Conservation (phyloP, 2,329 filamentous ascomycete species). For the Trichothecium roseum region DNA sequence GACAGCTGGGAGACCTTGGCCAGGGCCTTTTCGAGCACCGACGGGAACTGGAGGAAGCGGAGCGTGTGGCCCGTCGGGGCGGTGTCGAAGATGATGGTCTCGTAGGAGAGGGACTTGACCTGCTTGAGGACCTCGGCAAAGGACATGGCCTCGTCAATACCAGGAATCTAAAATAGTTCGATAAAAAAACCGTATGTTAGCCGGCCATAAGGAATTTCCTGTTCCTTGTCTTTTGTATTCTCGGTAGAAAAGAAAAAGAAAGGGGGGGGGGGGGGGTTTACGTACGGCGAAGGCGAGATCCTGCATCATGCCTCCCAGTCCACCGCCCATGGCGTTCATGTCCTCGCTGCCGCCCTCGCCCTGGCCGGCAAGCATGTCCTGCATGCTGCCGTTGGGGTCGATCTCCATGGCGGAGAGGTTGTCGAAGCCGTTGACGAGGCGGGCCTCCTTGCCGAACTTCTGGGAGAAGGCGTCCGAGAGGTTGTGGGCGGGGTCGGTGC, state of each 20-base stretch:
- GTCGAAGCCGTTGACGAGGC: constrained; percentile 80
- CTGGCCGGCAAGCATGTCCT: constrained; percentile 75
- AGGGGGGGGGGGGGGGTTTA: constrained; percentile 8
- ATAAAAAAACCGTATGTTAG: too few species aligned
- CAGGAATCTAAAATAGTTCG: constrained; percentile 72
- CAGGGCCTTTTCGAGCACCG: constrained; percentile 96
- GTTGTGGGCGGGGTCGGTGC: constrained; percentile 96
- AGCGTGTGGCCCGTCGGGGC: constrained; percentile 96
- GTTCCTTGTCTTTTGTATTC: too few species aligned
- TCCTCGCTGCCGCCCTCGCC: constrained; percentile 57
- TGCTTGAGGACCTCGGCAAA: constrained; percentile 99
- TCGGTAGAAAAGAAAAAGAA: background rate
- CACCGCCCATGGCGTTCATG: constrained; percentile 57
- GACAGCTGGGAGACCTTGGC: constrained; percentile 93
- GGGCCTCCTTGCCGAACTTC: constrained; percentile 98
- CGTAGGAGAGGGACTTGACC: constrained; percentile 97
- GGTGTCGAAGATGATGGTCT: constrained; percentile 98
- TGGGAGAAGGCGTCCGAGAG: constrained; percentile 95
- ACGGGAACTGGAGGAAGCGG: constrained; percentile 96
- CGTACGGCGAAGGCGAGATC: constrained; percentile 88
- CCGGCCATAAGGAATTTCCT: too few species aligned
- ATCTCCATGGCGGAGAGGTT: constrained; percentile 99
- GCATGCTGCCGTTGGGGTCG: constrained; percentile 94
- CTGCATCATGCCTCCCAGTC: constrained; percentile 94
- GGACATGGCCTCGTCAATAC: constrained; percentile 98